Evolutionary conservation across 2,329 filamentous ascomycete species (phyloP), one percentile per base, ranked within the genome.

Genomic region (Penicillium sp.): DNA sequence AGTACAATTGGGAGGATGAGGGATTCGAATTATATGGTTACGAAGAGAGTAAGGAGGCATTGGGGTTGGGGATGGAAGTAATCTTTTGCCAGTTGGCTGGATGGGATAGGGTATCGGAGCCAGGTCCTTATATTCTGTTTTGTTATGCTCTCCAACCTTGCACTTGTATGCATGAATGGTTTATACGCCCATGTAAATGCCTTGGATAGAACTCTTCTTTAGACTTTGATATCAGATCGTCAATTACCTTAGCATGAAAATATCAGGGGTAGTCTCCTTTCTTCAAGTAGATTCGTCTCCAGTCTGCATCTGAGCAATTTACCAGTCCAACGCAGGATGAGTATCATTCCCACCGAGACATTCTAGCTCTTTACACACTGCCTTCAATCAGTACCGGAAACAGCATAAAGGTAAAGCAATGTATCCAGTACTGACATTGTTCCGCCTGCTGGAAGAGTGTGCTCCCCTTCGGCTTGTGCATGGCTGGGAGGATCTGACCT

Each of bases 401-500:
- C 2, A 25, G 22, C 5, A 25, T 25, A 7, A 25, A 25, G 5
- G 7, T 25, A 2, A 18, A 25, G 1, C 2, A 4, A 6, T 3
- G 1, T 1, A 7, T 1, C 5, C 11, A 6, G 2, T 11, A 55
- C 57, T 54, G 10, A 67, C 65, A 25, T 30, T 65, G 56, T 10
- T 67, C 64, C 8, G 64, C 65, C 18, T 61, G 58, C 16, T 63
- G 56, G 37, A 64, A 67, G 10, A 52, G 55, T 5, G 50, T 43
- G 25, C 63, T 66, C 7, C 49, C 52, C 14, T 59, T 52, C 1
- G 62, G 59, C 13, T 64, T 53, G 39, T 58, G 58, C 53, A 52
- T 62, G 0, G 64, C 64, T 2, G 65, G 64, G 22, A 54, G 50
- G 22, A 67, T 51, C 27, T 53, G 56, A 14, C 19, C 29, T 2